Percentiles rank a stretch among this genome's conserved stretches.
Conservation (phyloP, 805 yeast genomes). For the Candida wancherniae region DNA sequence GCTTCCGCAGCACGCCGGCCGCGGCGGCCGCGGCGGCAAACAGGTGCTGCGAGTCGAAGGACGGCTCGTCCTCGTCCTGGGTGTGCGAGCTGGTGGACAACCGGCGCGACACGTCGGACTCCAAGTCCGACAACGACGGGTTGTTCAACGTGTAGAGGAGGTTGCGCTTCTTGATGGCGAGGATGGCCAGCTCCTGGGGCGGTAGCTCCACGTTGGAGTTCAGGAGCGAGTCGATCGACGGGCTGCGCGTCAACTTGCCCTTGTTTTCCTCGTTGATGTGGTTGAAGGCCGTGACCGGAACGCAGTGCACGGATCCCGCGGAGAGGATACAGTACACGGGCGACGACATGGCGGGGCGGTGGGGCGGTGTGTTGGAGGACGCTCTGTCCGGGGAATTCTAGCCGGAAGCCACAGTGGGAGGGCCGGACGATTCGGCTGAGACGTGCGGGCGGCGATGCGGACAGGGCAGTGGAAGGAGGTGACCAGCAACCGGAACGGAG, state of each 20-base stretch:
- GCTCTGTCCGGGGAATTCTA: no score
- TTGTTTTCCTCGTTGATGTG: constrained; percentile 9
- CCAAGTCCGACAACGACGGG: constrained; percentile 35
- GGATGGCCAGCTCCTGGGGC: constrained; percentile 6
- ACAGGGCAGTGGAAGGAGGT: no score
- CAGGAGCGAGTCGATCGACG: constrained; percentile 7
- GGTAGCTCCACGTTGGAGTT: constrained; percentile 2
- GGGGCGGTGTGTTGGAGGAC: not conserved
- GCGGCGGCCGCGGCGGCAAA: not conserved
- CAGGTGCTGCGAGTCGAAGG: not conserved
- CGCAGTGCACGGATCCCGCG: constrained; percentile 23
- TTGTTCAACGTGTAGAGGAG: constrained; percentile 33
- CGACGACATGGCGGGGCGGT: constrained; percentile 9
- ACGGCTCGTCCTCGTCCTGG: constrained; percentile 11
- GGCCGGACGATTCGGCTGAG: no score
- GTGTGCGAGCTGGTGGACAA: constrained; percentile 10
- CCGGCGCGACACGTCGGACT: constrained; percentile 16
- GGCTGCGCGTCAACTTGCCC: constrained; percentile 11
- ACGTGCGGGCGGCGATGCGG: no score
- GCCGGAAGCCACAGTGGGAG: no score
- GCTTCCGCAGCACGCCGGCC: no score
- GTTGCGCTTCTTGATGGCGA: constrained; percentile 20
- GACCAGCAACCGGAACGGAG: no score
- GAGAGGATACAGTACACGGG: constrained; percentile 25
- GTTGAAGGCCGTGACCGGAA: constrained; percentile 21